phyloP scores from a whole-genome alignment of 768 basidiomycete genomes.

The Pholiota microspora region DNA sequence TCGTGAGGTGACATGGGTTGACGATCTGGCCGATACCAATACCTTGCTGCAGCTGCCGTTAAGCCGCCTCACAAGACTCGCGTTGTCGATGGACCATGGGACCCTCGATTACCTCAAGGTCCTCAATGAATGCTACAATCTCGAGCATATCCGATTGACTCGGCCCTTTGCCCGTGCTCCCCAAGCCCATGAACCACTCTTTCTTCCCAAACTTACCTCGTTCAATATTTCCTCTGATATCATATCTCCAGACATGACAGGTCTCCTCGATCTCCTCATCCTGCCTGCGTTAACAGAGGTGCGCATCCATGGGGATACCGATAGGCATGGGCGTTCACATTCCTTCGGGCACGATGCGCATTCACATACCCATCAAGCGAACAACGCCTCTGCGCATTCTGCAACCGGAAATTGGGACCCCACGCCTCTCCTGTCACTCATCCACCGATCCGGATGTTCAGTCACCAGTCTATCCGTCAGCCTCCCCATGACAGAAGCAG shows the following conservation, averaged over 20 bases:
- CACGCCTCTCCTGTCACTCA: constrained; percentile 24
- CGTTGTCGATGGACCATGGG: constrained; percentile 29
- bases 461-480: constrained; percentile 26
- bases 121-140: constrained; percentile 29
- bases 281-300: constrained; percentile 29
- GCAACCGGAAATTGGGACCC: constrained; percentile 25
- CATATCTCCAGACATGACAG: constrained; percentile 28
- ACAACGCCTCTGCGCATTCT: constrained; percentile 5
- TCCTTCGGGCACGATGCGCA: constrained; percentile 5
- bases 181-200: constrained; percentile 21
- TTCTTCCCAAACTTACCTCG: constrained; percentile 28
- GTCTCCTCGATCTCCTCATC: constrained; percentile 28
- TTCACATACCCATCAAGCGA: constrained; percentile 1
- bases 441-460: constrained; percentile 28
- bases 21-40: constrained; percentile 31
- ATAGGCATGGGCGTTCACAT: constrained; percentile 15
- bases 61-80: constrained; percentile 24
- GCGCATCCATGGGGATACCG: constrained; percentile 25
- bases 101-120: constrained; percentile 30
- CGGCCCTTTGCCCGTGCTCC: constrained; percentile 22
- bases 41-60: constrained; percentile 29
- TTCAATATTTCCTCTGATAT: constrained; percentile 29
- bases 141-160: constrained; percentile 31
- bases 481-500: constrained; percentile 27
- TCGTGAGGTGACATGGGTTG: constrained; percentile 30